phyloP scores from a whole-genome alignment of 495 filamentous ascomycete genomes.

The Penicillium cosmopolitanum region DNA sequence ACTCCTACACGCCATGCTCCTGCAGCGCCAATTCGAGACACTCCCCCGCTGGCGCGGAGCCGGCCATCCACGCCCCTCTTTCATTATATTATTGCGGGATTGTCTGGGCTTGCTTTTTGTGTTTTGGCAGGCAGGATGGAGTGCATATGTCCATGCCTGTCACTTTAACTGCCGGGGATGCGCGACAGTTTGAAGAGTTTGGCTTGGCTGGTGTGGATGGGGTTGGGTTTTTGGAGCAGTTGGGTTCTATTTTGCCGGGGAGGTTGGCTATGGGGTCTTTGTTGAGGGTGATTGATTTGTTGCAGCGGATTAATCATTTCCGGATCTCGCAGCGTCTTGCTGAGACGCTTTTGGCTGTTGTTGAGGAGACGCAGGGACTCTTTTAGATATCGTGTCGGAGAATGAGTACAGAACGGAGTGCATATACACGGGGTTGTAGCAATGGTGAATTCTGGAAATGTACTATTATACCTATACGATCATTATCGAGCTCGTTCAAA shows the following conservation, averaged over 20 bases:
- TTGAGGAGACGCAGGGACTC: slow-evolving; percentile 21
- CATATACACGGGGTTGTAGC: no score
- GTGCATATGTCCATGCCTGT: background rate
- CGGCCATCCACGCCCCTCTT: slow-evolving; percentile 26
- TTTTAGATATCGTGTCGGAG: background rate
- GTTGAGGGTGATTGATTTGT: slow-evolving; percentile 19
- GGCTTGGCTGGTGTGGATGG: slow-evolving; percentile 13
- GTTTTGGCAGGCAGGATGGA: background rate
- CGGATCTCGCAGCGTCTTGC: slow-evolving; percentile 17
- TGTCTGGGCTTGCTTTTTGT: slow-evolving; percentile 20
- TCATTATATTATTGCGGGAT: slow-evolving; percentile 25
- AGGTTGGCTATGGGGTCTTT: slow-evolving; percentile 16
- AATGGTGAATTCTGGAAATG: no score
- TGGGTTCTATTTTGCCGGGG: slow-evolving; percentile 3
- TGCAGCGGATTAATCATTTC: slow-evolving; percentile 20
- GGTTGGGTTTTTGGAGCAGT: slow-evolving; percentile 6
- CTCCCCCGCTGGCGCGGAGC: slow-evolving; percentile 20
- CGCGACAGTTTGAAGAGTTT: slow-evolving; percentile 8
- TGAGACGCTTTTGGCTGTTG: slow-evolving; percentile 18
- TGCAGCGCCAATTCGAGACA: slow-evolving; percentile 22
- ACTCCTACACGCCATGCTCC: slow-evolving; percentile 24
- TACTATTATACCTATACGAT: no score
- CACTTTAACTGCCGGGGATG: background rate
- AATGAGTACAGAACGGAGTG: no score
- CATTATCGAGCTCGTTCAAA: no score